phyloP scores from a whole-genome alignment of 2,329 filamentous ascomycete species.

The Alternaria longipes region DNA sequence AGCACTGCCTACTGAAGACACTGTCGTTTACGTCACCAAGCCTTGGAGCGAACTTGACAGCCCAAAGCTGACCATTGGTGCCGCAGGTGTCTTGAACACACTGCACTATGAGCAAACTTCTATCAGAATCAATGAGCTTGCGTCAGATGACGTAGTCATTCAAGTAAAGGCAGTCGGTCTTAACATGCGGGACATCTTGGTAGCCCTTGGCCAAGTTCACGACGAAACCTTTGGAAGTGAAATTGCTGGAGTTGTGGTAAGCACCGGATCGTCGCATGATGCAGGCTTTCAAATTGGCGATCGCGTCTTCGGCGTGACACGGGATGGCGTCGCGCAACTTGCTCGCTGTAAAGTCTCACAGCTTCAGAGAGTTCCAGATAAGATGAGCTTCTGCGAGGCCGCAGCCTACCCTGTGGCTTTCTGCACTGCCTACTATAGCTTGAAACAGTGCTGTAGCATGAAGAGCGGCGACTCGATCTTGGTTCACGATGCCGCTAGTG shows the following conservation, averaged over 20 bases:
- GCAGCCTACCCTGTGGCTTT: constrained; percentile 21
- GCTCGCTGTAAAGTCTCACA: constrained; percentile 17
- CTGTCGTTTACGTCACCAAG: constrained; percentile 21
- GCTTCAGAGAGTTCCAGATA: constrained; percentile 15
- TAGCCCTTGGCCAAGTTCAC: constrained; percentile 39
- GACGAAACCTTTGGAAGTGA: constrained; percentile 23
- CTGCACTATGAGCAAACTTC: constrained; percentile 23
- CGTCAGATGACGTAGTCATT: constrained; percentile 25
- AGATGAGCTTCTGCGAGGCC: constrained; percentile 23
- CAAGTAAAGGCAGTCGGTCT: constrained; percentile 27
- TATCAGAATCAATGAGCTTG: background rate
- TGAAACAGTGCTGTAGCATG: background rate
- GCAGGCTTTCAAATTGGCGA: constrained; percentile 14
- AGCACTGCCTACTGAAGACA: constrained; percentile 2
- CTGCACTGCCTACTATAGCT: constrained; percentile 8
- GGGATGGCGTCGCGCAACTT: constrained; percentile 13
- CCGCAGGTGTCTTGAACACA: constrained; percentile 24
- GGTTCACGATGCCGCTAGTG: constrained; percentile 7
- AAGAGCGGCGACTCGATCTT: constrained; percentile 2
- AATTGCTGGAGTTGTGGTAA: constrained; percentile 28
- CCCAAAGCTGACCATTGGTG: constrained; percentile 19
- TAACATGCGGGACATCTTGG: constrained; percentile 29
- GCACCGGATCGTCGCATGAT: background rate
- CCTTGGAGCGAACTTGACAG: constrained; percentile 20
- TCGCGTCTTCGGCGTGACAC: constrained; percentile 20